Percentiles rank a stretch among this genome's conserved stretches.
phyloP scores from a whole-genome alignment of 306 rosid species.

The Glycine tomentella region DNA sequence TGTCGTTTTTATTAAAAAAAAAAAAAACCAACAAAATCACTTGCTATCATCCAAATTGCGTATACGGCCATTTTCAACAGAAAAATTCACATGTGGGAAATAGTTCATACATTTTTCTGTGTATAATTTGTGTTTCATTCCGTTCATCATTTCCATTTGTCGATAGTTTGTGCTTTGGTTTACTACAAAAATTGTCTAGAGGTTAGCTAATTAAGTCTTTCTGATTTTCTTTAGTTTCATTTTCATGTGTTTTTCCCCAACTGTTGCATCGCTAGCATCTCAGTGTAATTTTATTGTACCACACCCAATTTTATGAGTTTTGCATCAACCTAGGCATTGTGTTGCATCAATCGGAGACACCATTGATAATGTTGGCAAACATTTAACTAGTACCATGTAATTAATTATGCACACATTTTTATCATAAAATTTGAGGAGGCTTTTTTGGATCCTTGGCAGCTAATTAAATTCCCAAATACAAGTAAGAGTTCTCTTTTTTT shows the following conservation, averaged over 20 bases:
- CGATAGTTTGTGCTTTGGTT: neutral
- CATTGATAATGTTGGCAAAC: no score
- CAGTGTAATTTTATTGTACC: neutral
- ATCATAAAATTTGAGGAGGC: neutral
- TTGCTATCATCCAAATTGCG: neutral
- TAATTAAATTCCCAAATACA: neutral
- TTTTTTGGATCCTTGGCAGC: conserved; percentile 8
- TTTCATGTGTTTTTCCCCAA: neutral
- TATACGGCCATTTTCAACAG: neutral
- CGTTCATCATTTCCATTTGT: neutral
- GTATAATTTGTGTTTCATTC: neutral
- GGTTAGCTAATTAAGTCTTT: neutral
- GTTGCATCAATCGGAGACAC: no score
- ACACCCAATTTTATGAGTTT: neutral
- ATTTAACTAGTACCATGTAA: neutral
- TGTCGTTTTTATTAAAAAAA: neutral
- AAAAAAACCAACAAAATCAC: neutral
- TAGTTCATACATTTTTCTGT: neutral
- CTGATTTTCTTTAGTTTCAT: neutral
- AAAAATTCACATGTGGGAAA: neutral
- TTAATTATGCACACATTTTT: neutral
- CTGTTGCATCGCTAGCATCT: neutral
- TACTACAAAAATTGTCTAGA: neutral
- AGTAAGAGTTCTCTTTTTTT: no score
- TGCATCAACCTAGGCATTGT: neutral